phyloP scores from a whole-genome alignment of 257 asterid genomes.

The Nicotiana attenuata region DNA sequence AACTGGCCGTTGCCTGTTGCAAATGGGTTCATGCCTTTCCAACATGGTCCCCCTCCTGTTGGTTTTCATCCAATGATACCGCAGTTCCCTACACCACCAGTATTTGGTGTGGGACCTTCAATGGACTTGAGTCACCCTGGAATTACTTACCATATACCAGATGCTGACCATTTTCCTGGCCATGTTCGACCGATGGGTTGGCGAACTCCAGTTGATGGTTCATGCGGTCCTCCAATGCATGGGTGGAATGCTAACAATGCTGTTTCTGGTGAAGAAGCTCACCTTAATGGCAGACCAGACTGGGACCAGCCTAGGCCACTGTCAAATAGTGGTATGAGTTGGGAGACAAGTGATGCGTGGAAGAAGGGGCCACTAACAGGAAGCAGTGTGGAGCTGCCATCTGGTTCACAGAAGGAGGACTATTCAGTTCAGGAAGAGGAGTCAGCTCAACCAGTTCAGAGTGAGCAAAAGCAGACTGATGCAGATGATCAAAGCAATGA shows the following conservation, averaged over 20 bases:
- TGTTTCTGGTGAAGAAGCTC: constrained; percentile 66
- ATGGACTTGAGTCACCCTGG: constrained; percentile 74
- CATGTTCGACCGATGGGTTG: constrained; percentile 78
- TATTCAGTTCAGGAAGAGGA: constrained; percentile 36
- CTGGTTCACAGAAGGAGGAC: constrained; percentile 53
- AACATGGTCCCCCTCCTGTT: constrained; percentile 75
- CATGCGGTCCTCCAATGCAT: constrained; percentile 57
- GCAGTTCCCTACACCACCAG: constrained; percentile 66
- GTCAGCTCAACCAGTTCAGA: constrained; percentile 36
- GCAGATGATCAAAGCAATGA: constrained; percentile 43
- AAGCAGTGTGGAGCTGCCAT: constrained; percentile 46
- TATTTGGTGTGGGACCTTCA: constrained; percentile 78
- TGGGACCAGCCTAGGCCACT: constrained; percentile 49
- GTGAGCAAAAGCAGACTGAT: constrained; percentile 41
- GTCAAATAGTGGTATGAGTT: constrained; percentile 24
- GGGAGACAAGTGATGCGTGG: constrained; percentile 62
- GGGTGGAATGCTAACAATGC: constrained; percentile 66
- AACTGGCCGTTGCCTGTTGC: constrained; percentile 88
- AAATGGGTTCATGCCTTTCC: constrained; percentile 91
- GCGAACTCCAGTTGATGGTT: constrained; percentile 61
- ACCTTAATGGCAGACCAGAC: constrained; percentile 68
- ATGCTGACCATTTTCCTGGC: constrained; percentile 68
- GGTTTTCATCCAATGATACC: constrained; percentile 76
- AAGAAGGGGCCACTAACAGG: constrained; percentile 51
- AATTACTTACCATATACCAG: constrained; percentile 65